Evolutionary conservation across 108 stramenopile species (phyloP), one percentile per base, ranked within the genome.

Genomic region (Pseudonitzschia multiseries): DNA sequence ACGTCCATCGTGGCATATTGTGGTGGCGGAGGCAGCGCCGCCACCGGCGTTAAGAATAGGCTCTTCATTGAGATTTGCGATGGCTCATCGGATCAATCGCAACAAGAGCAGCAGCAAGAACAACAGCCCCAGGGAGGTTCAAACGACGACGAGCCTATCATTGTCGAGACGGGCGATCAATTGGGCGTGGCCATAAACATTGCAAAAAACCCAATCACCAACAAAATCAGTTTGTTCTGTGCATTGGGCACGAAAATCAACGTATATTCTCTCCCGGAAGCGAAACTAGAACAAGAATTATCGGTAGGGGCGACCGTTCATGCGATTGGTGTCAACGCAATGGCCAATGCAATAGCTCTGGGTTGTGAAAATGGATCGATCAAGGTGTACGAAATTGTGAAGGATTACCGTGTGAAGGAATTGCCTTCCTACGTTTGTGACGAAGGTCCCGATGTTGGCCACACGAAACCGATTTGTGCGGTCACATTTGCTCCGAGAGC

Each of bases 321-420:
- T 69, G 81, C 77, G 8, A 21, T 85, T 15, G 63, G 70, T 17
- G 71, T 77, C 8, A 81, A 84, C 74, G 69, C 78, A 13, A 84
- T 82, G 79, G 73, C 71, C 22, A 60, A 77, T 17, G 26, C 33
- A 14, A 60, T 93, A n/a, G 90, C 84, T 0, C 84, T 91, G 65
- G 92, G 90, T 13, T 92, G 89, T 72, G 94, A 95, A 69, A 85
- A 86, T 83, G 90, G 89, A 40, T 76, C 69, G 4, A 51, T 91
- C 27, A 72, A 78, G n/a, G 59, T 88, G 1, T 92, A 76, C 67
- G 73, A 76, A 56, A 76, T 83, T 8, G 72, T 76, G 21, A 57
- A 71, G 28, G 84, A 85, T 3, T 33, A 73, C 24, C 31, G 59
- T 28, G 26, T 63, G 62, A 75, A 78, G 44, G 69, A 36, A 40